Evolutionary conservation across 495 filamentous ascomycete genomes (phyloP), one percentile per base, ranked within the genome.

Genomic region (Lichina pygmaea): DNA sequence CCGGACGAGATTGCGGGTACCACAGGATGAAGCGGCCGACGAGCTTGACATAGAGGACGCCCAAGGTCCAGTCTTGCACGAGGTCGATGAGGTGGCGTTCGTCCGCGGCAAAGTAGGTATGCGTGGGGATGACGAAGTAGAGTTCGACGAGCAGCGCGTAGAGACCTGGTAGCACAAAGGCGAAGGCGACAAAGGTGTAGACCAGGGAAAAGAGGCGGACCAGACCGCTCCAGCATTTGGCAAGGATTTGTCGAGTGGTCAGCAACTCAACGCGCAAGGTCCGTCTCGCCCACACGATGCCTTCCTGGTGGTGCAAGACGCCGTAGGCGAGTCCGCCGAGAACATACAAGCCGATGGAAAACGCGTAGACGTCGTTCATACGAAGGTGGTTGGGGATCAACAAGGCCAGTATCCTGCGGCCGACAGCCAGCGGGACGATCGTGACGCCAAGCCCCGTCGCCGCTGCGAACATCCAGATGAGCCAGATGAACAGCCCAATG

Each of bases 341-440:
- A 13, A 81, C 62, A 54, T 84, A 86, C 46, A 86, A 66, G 15
- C 89, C 89, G 36, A 83, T 72, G 42, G 81, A 89, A 58, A 93
- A 92, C 9, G 91, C 86, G 56, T 99, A 95, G 34, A 99, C 77
- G 56, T 99, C 89, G 57, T 94, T 95, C 55, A 83, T 74, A 15
- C 74, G 71, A 36, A 78, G 65, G 40, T 76, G 64, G 13, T 60
- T 55, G 12, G 80, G 77, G 42, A 89, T 70, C 13, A 79, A 61
- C 7, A 63, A 57, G 30, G 72, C 66, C 54, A 93, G 77, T 45
- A 94, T 64, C 46, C 60, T 64, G 12, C 89, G 78, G 12, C 89
- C 89, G 55, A 93, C 71, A 8, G 89, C 61, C 9, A 99, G 65
- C 2, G 89, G 91, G 0, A 77, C 60, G 56, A 95, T 73, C 12